Evolutionary conservation across 257 asterid species (phyloP).

Genomic region (Nicotiana otophora): DNA sequence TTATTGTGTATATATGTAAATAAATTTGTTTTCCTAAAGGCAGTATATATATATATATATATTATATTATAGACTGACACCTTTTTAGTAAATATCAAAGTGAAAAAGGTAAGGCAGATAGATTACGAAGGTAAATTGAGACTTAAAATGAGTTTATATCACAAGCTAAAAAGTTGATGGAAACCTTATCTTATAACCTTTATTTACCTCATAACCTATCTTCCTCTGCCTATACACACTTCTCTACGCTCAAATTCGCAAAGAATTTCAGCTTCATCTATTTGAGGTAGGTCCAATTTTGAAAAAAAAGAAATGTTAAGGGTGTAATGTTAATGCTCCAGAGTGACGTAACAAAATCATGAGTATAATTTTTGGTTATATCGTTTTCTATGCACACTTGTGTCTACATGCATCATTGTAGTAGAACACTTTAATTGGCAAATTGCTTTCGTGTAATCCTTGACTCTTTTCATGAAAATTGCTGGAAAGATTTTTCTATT

Average conservation of each 20-base stretch:
- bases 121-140: too few relatives aligned
- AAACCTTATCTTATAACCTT: not conserved
- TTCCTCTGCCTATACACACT: not conserved
- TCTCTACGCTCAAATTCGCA: not conserved
- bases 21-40: too few relatives aligned
- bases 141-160: not conserved
- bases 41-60: too few relatives aligned
- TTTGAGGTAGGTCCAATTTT: not conserved
- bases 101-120: too few relatives aligned
- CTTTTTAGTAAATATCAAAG: too few relatives aligned
- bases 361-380: not conserved
- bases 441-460: not conserved
- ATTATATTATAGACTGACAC: too few relatives aligned
- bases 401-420: not conserved
- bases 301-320: too few relatives aligned
- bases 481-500: not conserved
- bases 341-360: not conserved
- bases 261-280: not conserved
- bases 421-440: not conserved
- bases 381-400: not conserved
- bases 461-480: not conserved
- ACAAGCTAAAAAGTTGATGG: not conserved
- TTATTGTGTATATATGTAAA: too few relatives aligned
- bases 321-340: not conserved
- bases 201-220: not conserved